These are phyloP conservation scores for Fusarium continuum DNA, from an alignment of 2,329 filamentous ascomycete species.

Conservation along the genomic window DNA sequence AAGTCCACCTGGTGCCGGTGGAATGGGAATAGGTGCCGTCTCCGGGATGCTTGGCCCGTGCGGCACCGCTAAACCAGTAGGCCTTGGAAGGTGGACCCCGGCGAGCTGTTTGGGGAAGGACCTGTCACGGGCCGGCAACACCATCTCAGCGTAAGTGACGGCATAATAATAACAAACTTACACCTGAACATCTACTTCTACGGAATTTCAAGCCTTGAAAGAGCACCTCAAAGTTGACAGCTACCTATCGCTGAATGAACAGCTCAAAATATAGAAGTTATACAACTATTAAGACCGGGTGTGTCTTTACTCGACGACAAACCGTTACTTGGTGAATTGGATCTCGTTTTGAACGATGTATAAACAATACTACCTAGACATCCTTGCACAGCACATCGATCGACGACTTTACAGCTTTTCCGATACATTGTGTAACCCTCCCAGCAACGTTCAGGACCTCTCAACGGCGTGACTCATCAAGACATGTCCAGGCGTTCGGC, in stretches of 20 bases:
- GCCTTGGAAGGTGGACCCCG: conserved; percentile 8
- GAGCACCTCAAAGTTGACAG: too few species aligned
- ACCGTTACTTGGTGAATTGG: neutral
- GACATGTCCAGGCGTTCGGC: neutral
- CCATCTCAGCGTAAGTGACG: neutral
- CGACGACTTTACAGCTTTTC: neutral
- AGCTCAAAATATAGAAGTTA: neutral
- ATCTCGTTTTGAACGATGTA: neutral
- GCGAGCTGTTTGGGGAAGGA: conserved; percentile 24
- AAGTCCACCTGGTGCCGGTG: conserved; percentile 3
- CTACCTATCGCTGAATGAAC: neutral
- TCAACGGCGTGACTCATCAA: conserved; percentile 12
- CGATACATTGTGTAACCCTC: neutral
- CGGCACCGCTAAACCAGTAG: neutral
- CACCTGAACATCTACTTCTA: neutral
- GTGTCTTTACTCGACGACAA: too few species aligned
- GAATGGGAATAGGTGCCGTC: conserved; percentile 7
- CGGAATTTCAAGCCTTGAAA: too few species aligned
- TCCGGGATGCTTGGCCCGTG: conserved; percentile 15
- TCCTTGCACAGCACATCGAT: neutral
- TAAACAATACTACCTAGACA: neutral
- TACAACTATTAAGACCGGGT: too few species aligned
- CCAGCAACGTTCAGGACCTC: neutral
- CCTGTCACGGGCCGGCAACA: neutral
- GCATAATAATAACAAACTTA: neutral